Percentiles rank a stretch among this genome's conserved stretches.
Conservation (phyloP, 1,284 basidiomycete genomes). For the Sanghuangporus sanghuang region DNA sequence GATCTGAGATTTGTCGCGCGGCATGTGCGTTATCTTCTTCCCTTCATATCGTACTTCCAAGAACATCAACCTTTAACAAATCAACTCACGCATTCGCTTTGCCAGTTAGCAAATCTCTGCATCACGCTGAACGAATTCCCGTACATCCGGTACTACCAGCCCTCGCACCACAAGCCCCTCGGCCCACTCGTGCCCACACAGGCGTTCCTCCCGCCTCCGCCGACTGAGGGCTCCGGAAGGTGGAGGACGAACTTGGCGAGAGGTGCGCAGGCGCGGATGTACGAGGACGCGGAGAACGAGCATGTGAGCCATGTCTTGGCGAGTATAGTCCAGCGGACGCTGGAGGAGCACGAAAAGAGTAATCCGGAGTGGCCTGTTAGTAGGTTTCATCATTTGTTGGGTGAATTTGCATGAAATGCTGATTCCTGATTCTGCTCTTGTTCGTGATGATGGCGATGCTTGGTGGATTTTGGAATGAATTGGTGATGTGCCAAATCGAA, state of each 20-base stretch:
- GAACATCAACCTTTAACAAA: not conserved
- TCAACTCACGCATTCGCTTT: conserved; percentile 4
- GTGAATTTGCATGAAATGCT: not conserved
- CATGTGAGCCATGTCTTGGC: conserved; percentile 78
- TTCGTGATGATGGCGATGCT: not conserved
- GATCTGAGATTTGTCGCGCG: conserved; percentile 67
- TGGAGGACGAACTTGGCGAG: conserved; percentile 74
- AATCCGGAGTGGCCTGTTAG: conserved; percentile 81
- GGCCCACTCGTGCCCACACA: conserved; percentile 72
- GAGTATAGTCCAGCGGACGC: conserved; percentile 70
- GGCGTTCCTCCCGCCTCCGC: conserved; percentile 47
- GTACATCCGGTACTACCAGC: conserved; percentile 90
- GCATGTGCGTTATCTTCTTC: conserved; percentile 7
- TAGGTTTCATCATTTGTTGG: conserved; percentile 19
- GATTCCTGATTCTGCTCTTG: not conserved
- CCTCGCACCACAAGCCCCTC: conserved; percentile 78
- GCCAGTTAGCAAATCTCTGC: conserved; percentile 84
- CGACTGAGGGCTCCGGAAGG: conserved; percentile 46
- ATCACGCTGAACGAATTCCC: conserved; percentile 93
- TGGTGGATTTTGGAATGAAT: not conserved
- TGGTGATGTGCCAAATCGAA: conserved; percentile 14
- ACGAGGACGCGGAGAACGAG: conserved; percentile 39
- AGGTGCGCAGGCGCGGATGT: conserved; percentile 52
- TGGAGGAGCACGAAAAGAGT: conserved; percentile 82
- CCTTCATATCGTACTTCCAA: not conserved